Evolutionary conservation across 2,329 filamentous ascomycete species (phyloP).

Genomic region (Fusarium compactum): DNA sequence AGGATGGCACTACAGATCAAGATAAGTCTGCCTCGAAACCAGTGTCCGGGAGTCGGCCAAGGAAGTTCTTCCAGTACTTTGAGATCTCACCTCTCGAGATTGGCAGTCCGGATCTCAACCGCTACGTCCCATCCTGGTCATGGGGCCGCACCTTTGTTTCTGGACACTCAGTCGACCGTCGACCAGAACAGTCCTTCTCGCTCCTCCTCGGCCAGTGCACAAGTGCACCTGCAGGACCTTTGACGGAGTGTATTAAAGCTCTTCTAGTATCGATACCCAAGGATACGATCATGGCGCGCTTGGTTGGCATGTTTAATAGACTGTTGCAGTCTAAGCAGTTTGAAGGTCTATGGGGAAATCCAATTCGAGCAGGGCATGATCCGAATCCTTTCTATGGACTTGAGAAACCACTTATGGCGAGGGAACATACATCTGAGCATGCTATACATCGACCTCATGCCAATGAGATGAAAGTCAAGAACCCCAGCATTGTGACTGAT

Average conservation of each 20-base stretch:
- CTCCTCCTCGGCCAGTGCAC: constrained; percentile 40
- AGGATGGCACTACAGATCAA: accelerated
- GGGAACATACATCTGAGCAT: background rate
- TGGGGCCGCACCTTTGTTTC: constrained; percentile 44
- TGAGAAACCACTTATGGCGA: background rate
- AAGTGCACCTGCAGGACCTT: constrained; percentile 35
- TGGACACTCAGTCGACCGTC: constrained; percentile 32
- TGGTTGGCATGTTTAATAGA: constrained; percentile 10
- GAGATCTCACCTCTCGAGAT: constrained; percentile 41
- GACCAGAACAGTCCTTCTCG: constrained; percentile 39
- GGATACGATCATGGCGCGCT: constrained; percentile 30
- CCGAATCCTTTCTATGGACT: constrained; percentile 44
- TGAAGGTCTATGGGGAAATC: constrained; percentile 42
- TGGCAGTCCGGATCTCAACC: constrained; percentile 33
- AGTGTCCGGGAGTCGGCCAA: accelerated
- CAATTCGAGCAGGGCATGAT: constrained; percentile 42
- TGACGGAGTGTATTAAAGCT: constrained; percentile 38
- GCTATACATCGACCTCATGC: accelerated
- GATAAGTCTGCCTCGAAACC: accelerated
- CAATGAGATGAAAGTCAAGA: accelerated
- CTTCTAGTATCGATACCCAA: constrained; percentile 32
- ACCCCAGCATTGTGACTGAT: accelerated
- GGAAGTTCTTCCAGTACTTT: constrained; percentile 41
- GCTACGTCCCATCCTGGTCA: constrained; percentile 41
- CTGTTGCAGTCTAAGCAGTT: constrained; percentile 30